These are phyloP conservation scores for Oidiodendron maius DNA, from an alignment of 495 filamentous ascomycete species.

Conservation along the genomic window DNA sequence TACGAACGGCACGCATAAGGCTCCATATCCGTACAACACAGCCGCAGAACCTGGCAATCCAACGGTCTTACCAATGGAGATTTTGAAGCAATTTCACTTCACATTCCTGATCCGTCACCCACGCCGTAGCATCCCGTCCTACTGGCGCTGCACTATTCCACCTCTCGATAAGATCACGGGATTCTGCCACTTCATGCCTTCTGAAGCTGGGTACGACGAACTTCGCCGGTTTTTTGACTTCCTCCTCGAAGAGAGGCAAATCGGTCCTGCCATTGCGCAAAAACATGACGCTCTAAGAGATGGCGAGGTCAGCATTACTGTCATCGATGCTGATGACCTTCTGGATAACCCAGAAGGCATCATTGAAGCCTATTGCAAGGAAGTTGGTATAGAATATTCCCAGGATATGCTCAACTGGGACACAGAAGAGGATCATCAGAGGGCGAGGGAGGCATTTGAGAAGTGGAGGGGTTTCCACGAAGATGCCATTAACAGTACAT, in stretches of 20 bases:
- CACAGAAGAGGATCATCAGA: slow-evolving; percentile 56
- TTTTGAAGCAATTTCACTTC: slow-evolving; percentile 77
- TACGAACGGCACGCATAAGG: slow-evolving; percentile 19
- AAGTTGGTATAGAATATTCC: slow-evolving; percentile 65
- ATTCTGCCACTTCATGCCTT: slow-evolving; percentile 78
- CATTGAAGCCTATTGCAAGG: slow-evolving; percentile 71
- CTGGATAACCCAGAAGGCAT: slow-evolving; percentile 72
- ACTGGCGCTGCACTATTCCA: slow-evolving; percentile 92
- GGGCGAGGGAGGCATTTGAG: slow-evolving; percentile 68
- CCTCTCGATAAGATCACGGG: slow-evolving; percentile 76
- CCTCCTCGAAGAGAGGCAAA: slow-evolving; percentile 50
- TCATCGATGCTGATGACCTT: slow-evolving; percentile 94
- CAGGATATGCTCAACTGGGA: slow-evolving; percentile 80
- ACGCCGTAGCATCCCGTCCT: slow-evolving; percentile 77
- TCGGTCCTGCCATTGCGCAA: slow-evolving; percentile 57
- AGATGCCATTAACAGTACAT: slow-evolving; percentile 76
- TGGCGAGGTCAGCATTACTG: slow-evolving; percentile 54
- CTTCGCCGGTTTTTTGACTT: slow-evolving; percentile 82
- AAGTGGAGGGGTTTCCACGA: slow-evolving; percentile 98
- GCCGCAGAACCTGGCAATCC: slow-evolving; percentile 61
- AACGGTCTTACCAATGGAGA: slow-evolving; percentile 67
- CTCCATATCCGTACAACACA: slow-evolving; percentile 54
- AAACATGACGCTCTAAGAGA: slow-evolving; percentile 26
- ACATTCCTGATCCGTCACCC: slow-evolving; percentile 98
- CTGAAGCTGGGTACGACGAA: slow-evolving; percentile 87